Percentiles rank a stretch among this genome's conserved stretches.
Evolutionary conservation across 495 filamentous ascomycete genomes (phyloP).

Genomic region (Annulohypoxylon moriforme): DNA sequence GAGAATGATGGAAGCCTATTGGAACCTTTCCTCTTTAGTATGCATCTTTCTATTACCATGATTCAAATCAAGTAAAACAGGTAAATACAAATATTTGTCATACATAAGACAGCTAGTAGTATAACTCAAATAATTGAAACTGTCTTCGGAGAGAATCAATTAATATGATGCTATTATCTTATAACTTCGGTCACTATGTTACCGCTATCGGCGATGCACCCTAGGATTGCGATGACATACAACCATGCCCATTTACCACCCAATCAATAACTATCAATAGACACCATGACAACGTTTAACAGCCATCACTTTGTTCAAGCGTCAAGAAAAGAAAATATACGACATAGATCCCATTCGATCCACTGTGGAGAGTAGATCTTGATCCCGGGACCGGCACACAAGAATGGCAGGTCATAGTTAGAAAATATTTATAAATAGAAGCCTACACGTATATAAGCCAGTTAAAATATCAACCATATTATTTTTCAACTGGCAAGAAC

Average conservation of each 20-base stretch:
- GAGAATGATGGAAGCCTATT: not conserved
- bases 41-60: no score
- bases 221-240: not conserved
- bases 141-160: not conserved
- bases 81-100: not conserved
- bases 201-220: not conserved
- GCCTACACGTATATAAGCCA: not conserved
- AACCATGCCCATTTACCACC: not conserved
- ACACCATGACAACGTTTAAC: not conserved
- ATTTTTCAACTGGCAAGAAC: not conserved
- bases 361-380: not conserved
- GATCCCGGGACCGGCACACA: not conserved
- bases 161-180: not conserved
- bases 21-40: no score
- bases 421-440: conserved; percentile 13
- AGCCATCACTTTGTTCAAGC: not conserved
- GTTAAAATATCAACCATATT: not conserved
- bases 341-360: not conserved
- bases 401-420: not conserved
- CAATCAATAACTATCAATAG: not conserved
- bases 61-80: no score
- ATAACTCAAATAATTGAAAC: not conserved
- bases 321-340: not conserved
- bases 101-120: not conserved
- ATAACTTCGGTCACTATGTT: not conserved